Evolutionary conservation across 306 rosid genomes (phyloP), one percentile per base, ranked within the genome.

Genomic region (Macrotyloma uniflorum): DNA sequence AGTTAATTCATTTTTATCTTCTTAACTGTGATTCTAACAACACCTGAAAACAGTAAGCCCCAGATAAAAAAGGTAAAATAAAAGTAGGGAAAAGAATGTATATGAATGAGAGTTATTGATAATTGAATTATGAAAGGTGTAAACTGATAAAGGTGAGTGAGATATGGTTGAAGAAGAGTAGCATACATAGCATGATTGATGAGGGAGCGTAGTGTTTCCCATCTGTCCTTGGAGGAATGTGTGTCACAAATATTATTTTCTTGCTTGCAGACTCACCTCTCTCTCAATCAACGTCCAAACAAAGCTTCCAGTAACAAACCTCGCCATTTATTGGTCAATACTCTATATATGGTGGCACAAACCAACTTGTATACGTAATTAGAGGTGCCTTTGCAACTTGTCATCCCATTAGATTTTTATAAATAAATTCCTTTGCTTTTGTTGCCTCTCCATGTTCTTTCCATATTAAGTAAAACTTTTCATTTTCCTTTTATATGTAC

Each of bases 281-380:
- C 50, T 64, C 35, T 66, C 79, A 13, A 42, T 67, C 87, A 70
- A 65, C 81, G 49, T 70, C 85, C 67, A 16, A 30, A 20, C 79
- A 47, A 82, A 18, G 61, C 54, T 57, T 78, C 35, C 11, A 26
- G 23, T 67, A 12, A 51, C 65, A 28, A 67, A 62, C 61, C 45
- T 22, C 69, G 7, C 28, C 20, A 24, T 30, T 26, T 51, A 43
- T 67, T 30, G 82, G 76, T 23, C 40, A 20, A 11, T 23, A 23
- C 23, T 22, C 5, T 4, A 18, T n/a, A 62, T 40, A 30, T 30
- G 76, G 57, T 75, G 43, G 73, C 23, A 77, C 55, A 79, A 82
- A 59, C 67, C 63, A 86, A 86, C 8, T 75, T 66, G 73, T 32
- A 54, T 53, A 82, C 87, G 87, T 74, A 82, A 79, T 55, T 74